Base-by-base conservation (phyloP, 2,329 filamentous ascomycete genomes). In the Neopestalotiopsis sp. region DNA sequence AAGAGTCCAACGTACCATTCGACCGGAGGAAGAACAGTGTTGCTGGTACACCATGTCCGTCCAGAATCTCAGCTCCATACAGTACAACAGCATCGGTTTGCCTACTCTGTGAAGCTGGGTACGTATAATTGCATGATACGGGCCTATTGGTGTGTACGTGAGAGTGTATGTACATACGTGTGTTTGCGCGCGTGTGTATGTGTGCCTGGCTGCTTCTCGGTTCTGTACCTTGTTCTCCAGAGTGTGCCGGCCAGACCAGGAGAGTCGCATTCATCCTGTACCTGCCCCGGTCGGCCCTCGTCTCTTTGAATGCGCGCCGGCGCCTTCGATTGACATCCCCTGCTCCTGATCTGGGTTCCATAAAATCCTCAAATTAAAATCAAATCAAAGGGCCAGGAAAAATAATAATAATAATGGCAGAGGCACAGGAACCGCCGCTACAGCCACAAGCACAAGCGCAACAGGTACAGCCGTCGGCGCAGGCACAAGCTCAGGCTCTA, bases 351-450 rank as follows among this genome's bases (percentile, higher is more conserved):
- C 76, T 64, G 61, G 61, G 75, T 72, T 73, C 74, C 74, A 76
- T 75, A 76, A 76, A 75, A 75, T 74, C 73, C 74, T 75, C 75
- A 78, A 79, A 78, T 78, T 78, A 78, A 79, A 78, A 75, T 75
- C 76, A 77, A 79, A 79, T 78, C 75, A 77, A 67, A 76, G 78
- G 77, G 77, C 74, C 75, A 78, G 77, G 77, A 74, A 74, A 34
- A 40, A 20, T 40, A 34, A 20, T 40, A 62, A 30, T 34, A 20
- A 30, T 76, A 77, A 74, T 77, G 77, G 77, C 74, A 76, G 73
- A 75, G 76, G 74, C 74, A 76, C 74, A 75, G 76, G 74, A 74
- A n/a, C 59, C 13, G 34, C 59, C 20, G 61, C 34, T 20, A 64
- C 61, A 64, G 40, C 34, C 61, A 28, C 61, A 64, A 45, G 34